Evolutionary conservation across 192 early-diverging fungal species (phyloP), one percentile per base, ranked within the genome.

Genomic region (Umbelopsis ramanniana): DNA sequence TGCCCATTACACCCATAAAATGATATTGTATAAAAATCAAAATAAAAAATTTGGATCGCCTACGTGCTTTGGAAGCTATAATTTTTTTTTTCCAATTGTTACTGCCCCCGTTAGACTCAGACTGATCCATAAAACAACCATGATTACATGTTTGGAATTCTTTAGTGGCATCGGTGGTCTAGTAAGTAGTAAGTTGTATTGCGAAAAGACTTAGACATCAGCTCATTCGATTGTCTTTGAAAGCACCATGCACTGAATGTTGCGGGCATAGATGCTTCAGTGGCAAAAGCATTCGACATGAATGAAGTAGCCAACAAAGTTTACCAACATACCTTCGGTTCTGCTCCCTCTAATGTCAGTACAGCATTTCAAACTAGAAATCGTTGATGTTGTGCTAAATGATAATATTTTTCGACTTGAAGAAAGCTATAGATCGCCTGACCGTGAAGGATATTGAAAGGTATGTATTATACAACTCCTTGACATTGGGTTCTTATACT

Each of bases 251-350:
- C 90, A 26, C 85, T 96, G 40, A 84, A 89, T 46, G 76, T 80
- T 35, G 89, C 93, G 1, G 76, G 82, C 9, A 78, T 88, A 24
- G 60, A 79, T 29, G 85, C 87, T 22, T 46, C 88, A 24, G 88
- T 98, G 37, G 76, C 92, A 0, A 89, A 87, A n/a, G 89, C 94
- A 4, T 98, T 96, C 78, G 97, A 98, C 81, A 93, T 97, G 66
- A 98, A 97, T 84, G 83, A 84, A 8, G 89, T 92, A 15, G 94
- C 95, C 24, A 97, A 98, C 83, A 78, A 83, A 46, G 72, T 78
- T 3, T 78, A 78, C 43, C 15, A 45, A 38, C 68, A 74, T 37
- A 78, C 69, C 37, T 78, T 78, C 73, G 52, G 67, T 14, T 74
- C 73, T 52, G 23, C 52, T 38, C 55, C 68, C 14, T 70, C 37